Conservation (phyloP, 2,329 filamentous ascomycete species). For the Aspergillus carbonarius region DNA sequence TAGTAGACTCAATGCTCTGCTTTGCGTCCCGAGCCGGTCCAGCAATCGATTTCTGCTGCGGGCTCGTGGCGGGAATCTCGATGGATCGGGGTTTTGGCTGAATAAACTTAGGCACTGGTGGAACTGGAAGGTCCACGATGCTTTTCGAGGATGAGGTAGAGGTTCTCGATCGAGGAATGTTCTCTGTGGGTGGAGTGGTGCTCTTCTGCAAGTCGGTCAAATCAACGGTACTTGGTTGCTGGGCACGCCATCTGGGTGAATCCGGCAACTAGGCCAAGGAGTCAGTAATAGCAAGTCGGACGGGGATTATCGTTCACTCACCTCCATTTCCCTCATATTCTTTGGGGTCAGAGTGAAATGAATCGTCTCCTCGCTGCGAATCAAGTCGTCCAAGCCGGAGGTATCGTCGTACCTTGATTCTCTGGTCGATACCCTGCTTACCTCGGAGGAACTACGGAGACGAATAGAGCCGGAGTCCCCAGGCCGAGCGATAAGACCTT, state of each 20-base stretch:
- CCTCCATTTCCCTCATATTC: constrained; percentile 74
- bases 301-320: constrained; percentile 43
- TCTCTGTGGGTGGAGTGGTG: constrained; percentile 31
- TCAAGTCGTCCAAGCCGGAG: constrained; percentile 73
- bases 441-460: constrained; percentile 39
- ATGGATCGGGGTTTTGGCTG: constrained; percentile 28
- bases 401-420: constrained; percentile 53
- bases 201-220: constrained; percentile 41
- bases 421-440: constrained; percentile 31
- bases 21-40: constrained; percentile 69
- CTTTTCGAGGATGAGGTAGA: constrained; percentile 24
- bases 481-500: constrained; percentile 40
- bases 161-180: constrained; percentile 18
- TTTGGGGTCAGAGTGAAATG: constrained; percentile 80
- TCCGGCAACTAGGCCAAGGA: constrained; percentile 31
- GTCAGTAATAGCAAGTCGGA: constrained; percentile 2
- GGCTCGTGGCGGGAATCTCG: constrained; percentile 14
- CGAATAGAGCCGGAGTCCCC: constrained; percentile 30
- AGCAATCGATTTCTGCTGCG: constrained; percentile 24
- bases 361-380: constrained; percentile 78
- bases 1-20: constrained; percentile 67
- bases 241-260: constrained; percentile 31
- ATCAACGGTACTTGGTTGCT: constrained; percentile 36
- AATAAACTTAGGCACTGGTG: constrained; percentile 22
- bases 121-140: constrained; percentile 17